These are phyloP conservation scores for Cryptococcus maquisensis DNA, from an alignment of 1,284 basidiomycete genomes.

Conservation along the genomic window DNA sequence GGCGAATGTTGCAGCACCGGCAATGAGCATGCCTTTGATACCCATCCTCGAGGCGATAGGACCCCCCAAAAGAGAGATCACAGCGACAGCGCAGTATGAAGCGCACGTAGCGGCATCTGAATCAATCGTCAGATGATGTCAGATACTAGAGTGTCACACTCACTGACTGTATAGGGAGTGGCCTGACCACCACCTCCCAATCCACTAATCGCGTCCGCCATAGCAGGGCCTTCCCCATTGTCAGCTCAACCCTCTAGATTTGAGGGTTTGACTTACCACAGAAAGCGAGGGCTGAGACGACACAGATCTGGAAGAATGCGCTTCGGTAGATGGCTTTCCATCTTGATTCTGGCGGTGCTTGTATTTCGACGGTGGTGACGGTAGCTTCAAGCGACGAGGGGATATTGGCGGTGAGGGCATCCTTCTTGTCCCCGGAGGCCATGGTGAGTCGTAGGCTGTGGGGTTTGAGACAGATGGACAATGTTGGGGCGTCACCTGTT, in stretches of 20 bases:
- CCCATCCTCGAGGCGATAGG: conserved; percentile 16
- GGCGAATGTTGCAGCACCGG: conserved; percentile 23
- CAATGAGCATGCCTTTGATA: conserved; percentile 15
- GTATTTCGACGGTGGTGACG: conserved; percentile 2
- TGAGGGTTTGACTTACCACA: neutral
- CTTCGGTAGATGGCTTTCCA: conserved; percentile 5
- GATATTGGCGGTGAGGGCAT: neutral
- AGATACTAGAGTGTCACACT: neutral
- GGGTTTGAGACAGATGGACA: neutral
- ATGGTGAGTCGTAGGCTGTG: neutral
- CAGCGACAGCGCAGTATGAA: conserved; percentile 11
- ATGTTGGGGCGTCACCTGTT: neutral
- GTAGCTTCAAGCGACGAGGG: neutral
- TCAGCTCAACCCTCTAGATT: neutral
- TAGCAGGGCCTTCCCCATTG: conserved; percentile 6
- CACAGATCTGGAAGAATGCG: conserved; percentile 7
- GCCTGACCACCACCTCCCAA: conserved; percentile 17
- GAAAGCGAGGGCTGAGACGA: conserved; percentile 8
- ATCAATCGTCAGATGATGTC: neutral
- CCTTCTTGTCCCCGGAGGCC: neutral
- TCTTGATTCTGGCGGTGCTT: neutral
- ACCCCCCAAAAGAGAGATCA: conserved; percentile 18
- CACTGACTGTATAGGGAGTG: conserved; percentile 9
- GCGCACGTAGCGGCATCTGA: conserved; percentile 9
- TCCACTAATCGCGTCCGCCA: conserved; percentile 10